Conservation (phyloP, 192 early-diverging fungal species). For the Nowakowskiella sp. region DNA sequence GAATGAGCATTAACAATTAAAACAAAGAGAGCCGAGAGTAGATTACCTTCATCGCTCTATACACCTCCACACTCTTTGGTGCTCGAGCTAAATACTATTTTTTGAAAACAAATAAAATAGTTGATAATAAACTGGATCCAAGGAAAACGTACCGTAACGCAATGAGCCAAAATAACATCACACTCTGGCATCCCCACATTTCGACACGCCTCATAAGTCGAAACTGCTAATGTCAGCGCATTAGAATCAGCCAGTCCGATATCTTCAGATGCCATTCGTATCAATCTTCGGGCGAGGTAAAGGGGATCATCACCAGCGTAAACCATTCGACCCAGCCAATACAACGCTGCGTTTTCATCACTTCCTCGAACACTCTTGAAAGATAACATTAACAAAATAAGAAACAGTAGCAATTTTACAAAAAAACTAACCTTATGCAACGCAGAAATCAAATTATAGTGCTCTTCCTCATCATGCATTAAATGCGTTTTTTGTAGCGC, state of each 20-base stretch:
- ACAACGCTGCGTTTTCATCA: constrained; percentile 68
- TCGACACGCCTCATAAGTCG: constrained; percentile 77
- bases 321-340: constrained; percentile 89
- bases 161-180: constrained; percentile 74
- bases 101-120: too few species aligned
- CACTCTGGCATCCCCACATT: constrained; percentile 90
- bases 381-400: not conserved
- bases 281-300: constrained; percentile 71
- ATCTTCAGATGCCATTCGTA: constrained; percentile 80
- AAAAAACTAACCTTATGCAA: constrained; percentile 58
- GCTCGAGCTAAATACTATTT: constrained; percentile 68
- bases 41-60: constrained; percentile 63
- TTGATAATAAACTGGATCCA: too few species aligned
- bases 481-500: constrained; percentile 74
- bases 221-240: constrained; percentile 64
- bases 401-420: not conserved
- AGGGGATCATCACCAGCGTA: constrained; percentile 84
- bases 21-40: not conserved
- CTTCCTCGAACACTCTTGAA: constrained; percentile 67
- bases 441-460: constrained; percentile 85
- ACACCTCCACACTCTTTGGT: constrained; percentile 72
- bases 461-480: constrained; percentile 84
- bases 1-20: not conserved
- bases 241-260: constrained; percentile 76
- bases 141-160: constrained; percentile 40